Evolutionary conservation across 257 asterid species (phyloP).

Genomic region (Leonotis leonurus): DNA sequence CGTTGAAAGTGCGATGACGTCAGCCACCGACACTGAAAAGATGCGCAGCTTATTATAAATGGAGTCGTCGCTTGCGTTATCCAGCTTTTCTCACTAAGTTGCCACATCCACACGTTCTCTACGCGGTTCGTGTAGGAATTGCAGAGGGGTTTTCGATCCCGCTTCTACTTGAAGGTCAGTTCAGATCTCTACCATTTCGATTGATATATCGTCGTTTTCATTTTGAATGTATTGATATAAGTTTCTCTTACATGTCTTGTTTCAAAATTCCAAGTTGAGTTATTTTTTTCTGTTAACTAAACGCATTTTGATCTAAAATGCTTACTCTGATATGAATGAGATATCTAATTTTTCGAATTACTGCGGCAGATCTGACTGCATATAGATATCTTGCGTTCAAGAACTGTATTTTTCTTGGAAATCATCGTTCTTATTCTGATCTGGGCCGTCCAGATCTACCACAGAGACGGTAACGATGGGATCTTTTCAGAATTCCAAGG

Average conservation of each 20-base stretch:
- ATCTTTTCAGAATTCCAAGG: slow-evolving; percentile 37
- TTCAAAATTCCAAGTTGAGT: neutral
- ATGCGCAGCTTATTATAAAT: neutral
- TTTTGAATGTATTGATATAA: neutral
- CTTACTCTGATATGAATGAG: neutral
- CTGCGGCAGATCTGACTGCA: slow-evolving; percentile 27
- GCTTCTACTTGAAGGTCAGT: slow-evolving; percentile 20
- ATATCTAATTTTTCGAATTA: neutral
- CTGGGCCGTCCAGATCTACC: slow-evolving; percentile 57
- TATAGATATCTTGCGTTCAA: slow-evolving; percentile 3
- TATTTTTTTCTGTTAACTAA: neutral
- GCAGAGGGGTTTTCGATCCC: neutral
- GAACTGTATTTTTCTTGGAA: slow-evolving; percentile 2
- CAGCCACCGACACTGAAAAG: slow-evolving; percentile 18
- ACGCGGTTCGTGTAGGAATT: slow-evolving; percentile 14
- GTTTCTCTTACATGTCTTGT: slow-evolving; percentile 2
- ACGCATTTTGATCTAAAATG: slow-evolving; percentile 16
- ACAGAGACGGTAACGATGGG: slow-evolving; percentile 37
- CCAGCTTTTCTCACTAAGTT: slow-evolving; percentile 3
- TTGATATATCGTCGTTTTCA: neutral
- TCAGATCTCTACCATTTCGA: slow-evolving; percentile 4
- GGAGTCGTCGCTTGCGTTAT: slow-evolving; percentile 3
- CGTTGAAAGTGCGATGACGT: neutral
- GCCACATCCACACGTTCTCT: slow-evolving; percentile 16
- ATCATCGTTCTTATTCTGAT: slow-evolving; percentile 24